Conservation (phyloP, 1,284 basidiomycete genomes). For the Tilletiaria anomala region DNA sequence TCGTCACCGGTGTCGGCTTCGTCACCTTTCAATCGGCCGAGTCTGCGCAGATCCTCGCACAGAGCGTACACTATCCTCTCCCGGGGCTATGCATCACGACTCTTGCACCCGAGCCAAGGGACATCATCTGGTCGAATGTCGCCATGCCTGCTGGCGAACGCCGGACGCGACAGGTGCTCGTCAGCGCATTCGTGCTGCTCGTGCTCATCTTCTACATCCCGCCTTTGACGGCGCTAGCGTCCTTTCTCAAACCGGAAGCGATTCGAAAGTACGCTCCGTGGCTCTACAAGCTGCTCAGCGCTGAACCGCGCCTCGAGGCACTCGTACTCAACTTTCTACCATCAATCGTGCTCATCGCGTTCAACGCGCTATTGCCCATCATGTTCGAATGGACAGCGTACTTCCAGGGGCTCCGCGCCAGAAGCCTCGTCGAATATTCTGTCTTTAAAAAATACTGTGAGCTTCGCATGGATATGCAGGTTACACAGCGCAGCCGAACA, state of each 20-base stretch:
- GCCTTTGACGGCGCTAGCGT: slow-evolving; percentile 51
- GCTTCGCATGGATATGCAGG: no score
- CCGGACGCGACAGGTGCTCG: slow-evolving; percentile 24
- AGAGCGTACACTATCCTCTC: slow-evolving; percentile 55
- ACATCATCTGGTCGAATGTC: slow-evolving; percentile 88
- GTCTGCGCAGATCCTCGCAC: slow-evolving; percentile 62
- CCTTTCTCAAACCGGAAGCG: slow-evolving; percentile 73
- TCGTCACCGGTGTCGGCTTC: slow-evolving; percentile 1
- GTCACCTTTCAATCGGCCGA: slow-evolving; percentile 1
- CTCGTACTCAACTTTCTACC: slow-evolving; percentile 87
- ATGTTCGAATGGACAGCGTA: slow-evolving; percentile 72
- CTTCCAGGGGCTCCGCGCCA: slow-evolving; percentile 69
- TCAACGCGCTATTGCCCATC: slow-evolving; percentile 81
- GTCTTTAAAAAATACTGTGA: slow-evolving; percentile 57
- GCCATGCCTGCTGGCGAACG: slow-evolving; percentile 45
- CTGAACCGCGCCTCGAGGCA: slow-evolving; percentile 61
- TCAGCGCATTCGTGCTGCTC: slow-evolving; percentile 49
- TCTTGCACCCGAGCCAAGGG: slow-evolving; percentile 76
- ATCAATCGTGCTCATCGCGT: slow-evolving; percentile 68
- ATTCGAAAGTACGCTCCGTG: slow-evolving; percentile 79
- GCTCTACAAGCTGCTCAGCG: slow-evolving; percentile 59
- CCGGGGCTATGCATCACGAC: slow-evolving; percentile 22
- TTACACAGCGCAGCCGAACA: background rate
- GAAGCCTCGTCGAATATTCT: slow-evolving; percentile 85
- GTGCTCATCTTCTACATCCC: slow-evolving; percentile 46